Conservation (phyloP, 2,329 filamentous ascomycete genomes). For the Lachnellula occidentalis region DNA sequence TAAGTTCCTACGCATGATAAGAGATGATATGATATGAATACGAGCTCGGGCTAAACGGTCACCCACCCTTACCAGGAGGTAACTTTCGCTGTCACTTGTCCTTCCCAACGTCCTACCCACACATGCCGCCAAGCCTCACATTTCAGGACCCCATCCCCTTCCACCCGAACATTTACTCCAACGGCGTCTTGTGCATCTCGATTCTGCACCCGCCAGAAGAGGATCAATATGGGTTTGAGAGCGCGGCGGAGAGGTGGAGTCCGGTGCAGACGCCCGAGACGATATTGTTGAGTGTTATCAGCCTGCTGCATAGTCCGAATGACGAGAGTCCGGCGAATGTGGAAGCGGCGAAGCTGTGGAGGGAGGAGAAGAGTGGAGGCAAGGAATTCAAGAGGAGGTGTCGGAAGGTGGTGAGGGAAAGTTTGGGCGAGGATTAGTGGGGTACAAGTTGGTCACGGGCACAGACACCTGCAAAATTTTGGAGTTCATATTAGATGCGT, state of each 20-base stretch:
- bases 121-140: constrained; percentile 79
- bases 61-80: constrained; percentile 61
- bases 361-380: constrained; percentile 61
- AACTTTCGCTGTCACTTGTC: constrained; percentile 82
- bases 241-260: constrained; percentile 83
- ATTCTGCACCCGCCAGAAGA: constrained; percentile 95
- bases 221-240: constrained; percentile 90
- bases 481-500: not conserved
- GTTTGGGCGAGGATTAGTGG: constrained; percentile 7
- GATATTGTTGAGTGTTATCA: constrained; percentile 87
- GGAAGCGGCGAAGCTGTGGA: constrained; percentile 82
- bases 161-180: constrained; percentile 90
- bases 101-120: constrained; percentile 83
- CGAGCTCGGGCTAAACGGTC: not conserved
- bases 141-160: constrained; percentile 81
- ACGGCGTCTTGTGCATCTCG: constrained; percentile 89
- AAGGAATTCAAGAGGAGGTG: constrained; percentile 68
- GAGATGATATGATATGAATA: not conserved
- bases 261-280: constrained; percentile 95
- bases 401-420: constrained; percentile 8
- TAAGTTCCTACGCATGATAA: constrained; percentile 30
- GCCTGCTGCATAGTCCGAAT: constrained; percentile 86
- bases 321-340: constrained; percentile 94
- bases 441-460: not conserved
- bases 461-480: not conserved